Conservation (phyloP, 1,139 yeast species). For the Suhomyces choctaworum region DNA sequence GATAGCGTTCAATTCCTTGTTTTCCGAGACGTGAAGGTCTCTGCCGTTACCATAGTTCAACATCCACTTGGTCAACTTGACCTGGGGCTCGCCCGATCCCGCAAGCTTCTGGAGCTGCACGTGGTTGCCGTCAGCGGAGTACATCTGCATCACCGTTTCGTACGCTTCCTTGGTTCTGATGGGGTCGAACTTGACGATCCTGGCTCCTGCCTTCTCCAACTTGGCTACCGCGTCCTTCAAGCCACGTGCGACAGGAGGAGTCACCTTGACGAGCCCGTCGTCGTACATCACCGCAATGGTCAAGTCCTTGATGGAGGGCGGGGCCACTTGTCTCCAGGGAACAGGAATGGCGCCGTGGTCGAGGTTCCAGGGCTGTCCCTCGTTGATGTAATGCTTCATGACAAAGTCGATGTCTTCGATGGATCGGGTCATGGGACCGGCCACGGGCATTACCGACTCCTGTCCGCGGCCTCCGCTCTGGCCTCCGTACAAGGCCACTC, state of each 20-base stretch:
- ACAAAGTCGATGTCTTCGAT: conserved; percentile 65
- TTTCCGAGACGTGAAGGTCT: conserved; percentile 42
- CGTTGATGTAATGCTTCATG: conserved; percentile 55
- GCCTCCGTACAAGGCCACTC: conserved; percentile 55
- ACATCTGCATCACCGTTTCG: conserved; percentile 52
- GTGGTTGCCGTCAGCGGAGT: conserved; percentile 60
- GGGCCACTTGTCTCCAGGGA: conserved; percentile 60
- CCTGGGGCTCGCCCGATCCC: conserved; percentile 67
- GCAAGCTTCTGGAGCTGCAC: conserved; percentile 51
- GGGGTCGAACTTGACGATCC: conserved; percentile 46
- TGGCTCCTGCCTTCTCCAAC: conserved; percentile 22
- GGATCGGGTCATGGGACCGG: conserved; percentile 63
- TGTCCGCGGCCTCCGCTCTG: conserved; percentile 57
- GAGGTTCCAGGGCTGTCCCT: conserved; percentile 68
- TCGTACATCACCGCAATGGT: conserved; percentile 44
- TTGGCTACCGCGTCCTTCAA: conserved; percentile 19
- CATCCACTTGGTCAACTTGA: conserved; percentile 59
- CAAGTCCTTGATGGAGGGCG: conserved; percentile 27
- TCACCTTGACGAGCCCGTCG: conserved; percentile 37
- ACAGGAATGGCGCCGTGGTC: conserved; percentile 58
- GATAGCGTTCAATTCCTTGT: conserved; percentile 46
- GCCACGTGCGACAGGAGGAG: conserved; percentile 56
- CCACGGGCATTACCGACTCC: conserved; percentile 58
- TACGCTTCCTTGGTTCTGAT: conserved; percentile 50
- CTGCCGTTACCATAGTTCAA: conserved; percentile 58